These are phyloP conservation scores for Globisporangium lucens DNA, from an alignment of 352 stramenopile genomes.

Conservation along the genomic window DNA sequence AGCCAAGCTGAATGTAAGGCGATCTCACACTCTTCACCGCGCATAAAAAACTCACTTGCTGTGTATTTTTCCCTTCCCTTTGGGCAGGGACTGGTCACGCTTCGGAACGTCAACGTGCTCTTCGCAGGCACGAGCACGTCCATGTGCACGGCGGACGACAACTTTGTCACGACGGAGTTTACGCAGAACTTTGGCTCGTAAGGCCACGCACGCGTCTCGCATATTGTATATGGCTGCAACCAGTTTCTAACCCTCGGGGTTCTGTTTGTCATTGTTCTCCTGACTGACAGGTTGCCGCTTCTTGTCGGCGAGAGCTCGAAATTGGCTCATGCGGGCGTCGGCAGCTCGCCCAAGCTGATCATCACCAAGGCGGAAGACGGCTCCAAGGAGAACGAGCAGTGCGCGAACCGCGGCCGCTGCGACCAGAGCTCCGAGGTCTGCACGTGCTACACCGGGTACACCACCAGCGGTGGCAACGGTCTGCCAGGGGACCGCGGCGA, in stretches of 20 bases:
- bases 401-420: conserved; percentile 67
- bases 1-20: conserved; percentile 62
- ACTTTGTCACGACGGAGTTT: conserved; percentile 75
- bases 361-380: conserved; percentile 65
- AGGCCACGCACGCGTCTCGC: not conserved
- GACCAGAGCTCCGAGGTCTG: conserved; percentile 81
- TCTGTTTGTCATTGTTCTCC: not conserved
- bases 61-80: not conserved
- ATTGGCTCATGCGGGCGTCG: conserved; percentile 54
- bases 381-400: conserved; percentile 89
- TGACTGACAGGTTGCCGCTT: conserved; percentile 39
- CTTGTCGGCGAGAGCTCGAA: conserved; percentile 68
- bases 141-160: conserved; percentile 62
- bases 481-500: conserved; percentile 58
- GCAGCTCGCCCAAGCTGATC: conserved; percentile 38
- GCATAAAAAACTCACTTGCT: too few relatives aligned
- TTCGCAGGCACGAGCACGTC: conserved; percentile 55
- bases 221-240: too few relatives aligned
- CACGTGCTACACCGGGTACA: conserved; percentile 81
- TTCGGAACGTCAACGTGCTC: conserved; percentile 51
- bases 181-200: conserved; percentile 73
- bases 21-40: not conserved
- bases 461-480: conserved; percentile 60
- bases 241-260: not conserved
- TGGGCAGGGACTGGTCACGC: conserved; percentile 48